Conservation (phyloP, 208 protist species). For the Crithidia sp. region DNA sequence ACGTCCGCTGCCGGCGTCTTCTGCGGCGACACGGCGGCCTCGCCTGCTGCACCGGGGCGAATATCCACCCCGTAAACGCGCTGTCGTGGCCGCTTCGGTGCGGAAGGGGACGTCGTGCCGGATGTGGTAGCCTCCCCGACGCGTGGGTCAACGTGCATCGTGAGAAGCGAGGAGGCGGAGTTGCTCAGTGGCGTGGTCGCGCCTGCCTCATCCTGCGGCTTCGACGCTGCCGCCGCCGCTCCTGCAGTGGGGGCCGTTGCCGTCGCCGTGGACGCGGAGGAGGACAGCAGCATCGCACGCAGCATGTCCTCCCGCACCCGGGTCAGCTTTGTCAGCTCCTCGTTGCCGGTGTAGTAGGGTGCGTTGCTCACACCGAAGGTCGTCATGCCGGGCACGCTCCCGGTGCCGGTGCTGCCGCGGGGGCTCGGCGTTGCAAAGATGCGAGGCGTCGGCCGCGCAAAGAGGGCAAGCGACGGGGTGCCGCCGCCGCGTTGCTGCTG, state of each 20-base stretch:
- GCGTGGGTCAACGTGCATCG: slow-evolving; percentile 6
- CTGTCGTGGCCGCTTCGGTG: slow-evolving; percentile 16
- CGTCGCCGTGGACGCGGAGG: background rate
- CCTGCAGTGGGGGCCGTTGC: background rate
- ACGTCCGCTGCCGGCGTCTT: slow-evolving; percentile 9
- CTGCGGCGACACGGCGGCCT: slow-evolving; percentile 1
- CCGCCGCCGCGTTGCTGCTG: background rate
- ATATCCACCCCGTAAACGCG: slow-evolving; percentile 33
- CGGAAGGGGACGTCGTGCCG: background rate
- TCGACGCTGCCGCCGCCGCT: background rate
- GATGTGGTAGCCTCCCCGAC: background rate
- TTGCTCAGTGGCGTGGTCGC: slow-evolving; percentile 3
- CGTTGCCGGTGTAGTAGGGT: slow-evolving; percentile 27
- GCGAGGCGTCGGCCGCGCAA: slow-evolving; percentile 29
- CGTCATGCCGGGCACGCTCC: slow-evolving; percentile 7
- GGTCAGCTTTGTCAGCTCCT: slow-evolving; percentile 34
- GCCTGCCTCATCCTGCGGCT: background rate
- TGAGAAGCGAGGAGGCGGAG: slow-evolving; percentile 14
- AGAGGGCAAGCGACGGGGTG: slow-evolving; percentile 23
- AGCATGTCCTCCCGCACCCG: slow-evolving; percentile 34
- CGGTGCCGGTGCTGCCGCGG: slow-evolving; percentile 17
- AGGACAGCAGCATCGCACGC: slow-evolving; percentile 22
- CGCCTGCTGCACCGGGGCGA: slow-evolving; percentile 4
- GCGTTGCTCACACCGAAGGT: slow-evolving; percentile 19
- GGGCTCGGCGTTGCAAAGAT: slow-evolving; percentile 28